Conservation (phyloP, 1,284 basidiomycete genomes). For the Melampsora americana region DNA sequence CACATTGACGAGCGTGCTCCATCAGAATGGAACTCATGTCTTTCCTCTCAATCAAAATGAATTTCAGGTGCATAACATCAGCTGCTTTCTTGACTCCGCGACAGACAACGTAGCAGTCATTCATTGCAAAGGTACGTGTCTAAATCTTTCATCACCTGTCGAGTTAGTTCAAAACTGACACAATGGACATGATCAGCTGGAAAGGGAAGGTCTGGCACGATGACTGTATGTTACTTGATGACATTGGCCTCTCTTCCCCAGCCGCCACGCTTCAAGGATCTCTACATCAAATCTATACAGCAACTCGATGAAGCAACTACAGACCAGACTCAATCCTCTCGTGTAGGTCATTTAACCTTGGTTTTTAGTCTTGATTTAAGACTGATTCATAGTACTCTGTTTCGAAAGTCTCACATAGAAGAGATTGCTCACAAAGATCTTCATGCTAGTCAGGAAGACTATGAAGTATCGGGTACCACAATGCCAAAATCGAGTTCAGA, state of each 20-base stretch:
- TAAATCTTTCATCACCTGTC: neutral
- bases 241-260: neutral
- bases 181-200: neutral
- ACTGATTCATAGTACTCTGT: too few relatives aligned
- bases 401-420: too few relatives aligned
- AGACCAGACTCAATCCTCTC: neutral
- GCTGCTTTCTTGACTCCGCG: slow-evolving; percentile 50
- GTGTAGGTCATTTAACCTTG: too few relatives aligned
- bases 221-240: slow-evolving; percentile 20
- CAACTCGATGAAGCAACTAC: neutral
- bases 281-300: slow-evolving; percentile 1
- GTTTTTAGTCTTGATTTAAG: too few relatives aligned
- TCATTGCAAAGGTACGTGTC: slow-evolving; percentile 49
- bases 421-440: too few relatives aligned
- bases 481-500: too few relatives aligned
- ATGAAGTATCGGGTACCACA: too few relatives aligned
- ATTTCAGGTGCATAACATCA: slow-evolving; percentile 46
- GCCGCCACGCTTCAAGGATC: neutral
- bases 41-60: neutral
- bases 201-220: slow-evolving; percentile 20
- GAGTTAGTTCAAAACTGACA: neutral
- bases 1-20: neutral
- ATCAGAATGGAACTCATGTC: neutral
- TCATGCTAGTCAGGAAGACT: too few relatives aligned
- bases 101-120: slow-evolving; percentile 51